Conservation (phyloP, 768 basidiomycete species). For the Leccinum disarticulatum region DNA sequence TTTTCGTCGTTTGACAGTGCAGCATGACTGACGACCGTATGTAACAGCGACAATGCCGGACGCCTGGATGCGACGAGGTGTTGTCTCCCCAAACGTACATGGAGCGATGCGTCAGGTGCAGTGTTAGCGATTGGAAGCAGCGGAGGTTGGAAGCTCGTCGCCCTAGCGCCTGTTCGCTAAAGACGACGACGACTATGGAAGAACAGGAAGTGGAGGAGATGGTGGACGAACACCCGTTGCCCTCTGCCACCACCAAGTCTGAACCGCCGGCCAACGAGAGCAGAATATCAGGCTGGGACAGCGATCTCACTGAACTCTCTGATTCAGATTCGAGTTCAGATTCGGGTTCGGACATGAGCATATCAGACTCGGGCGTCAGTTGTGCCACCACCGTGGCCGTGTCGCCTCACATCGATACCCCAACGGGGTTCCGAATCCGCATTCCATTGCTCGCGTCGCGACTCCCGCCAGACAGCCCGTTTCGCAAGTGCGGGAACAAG, state of each 20-base stretch:
- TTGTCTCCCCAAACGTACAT: slow-evolving; percentile 6
- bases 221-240: neutral
- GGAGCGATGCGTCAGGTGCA: slow-evolving; percentile 22
- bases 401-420: neutral
- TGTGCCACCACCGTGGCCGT: neutral
- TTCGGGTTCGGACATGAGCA: slow-evolving; percentile 1
- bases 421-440: slow-evolving; percentile 16
- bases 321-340: slow-evolving; percentile 7
- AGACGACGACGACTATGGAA: neutral
- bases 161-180: neutral
- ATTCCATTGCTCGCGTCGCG: slow-evolving; percentile 23
- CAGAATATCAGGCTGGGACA: slow-evolving; percentile 21
- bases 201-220: neutral
- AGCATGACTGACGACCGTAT: neutral
- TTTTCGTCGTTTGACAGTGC: neutral
- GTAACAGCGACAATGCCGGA: slow-evolving; percentile 18
- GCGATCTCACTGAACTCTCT: slow-evolving; percentile 26
- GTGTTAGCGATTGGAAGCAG: slow-evolving; percentile 20
- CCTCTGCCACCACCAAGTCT: slow-evolving; percentile 1
- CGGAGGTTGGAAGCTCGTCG: neutral
- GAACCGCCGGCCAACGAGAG: neutral
- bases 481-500: slow-evolving; percentile 34
- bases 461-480: slow-evolving; percentile 7
- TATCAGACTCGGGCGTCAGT: too few species aligned
- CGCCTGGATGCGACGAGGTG: slow-evolving; percentile 14